These are phyloP conservation scores for Seiridium cupressi DNA, from an alignment of 2,329 filamentous ascomycete genomes.

Conservation along the genomic window DNA sequence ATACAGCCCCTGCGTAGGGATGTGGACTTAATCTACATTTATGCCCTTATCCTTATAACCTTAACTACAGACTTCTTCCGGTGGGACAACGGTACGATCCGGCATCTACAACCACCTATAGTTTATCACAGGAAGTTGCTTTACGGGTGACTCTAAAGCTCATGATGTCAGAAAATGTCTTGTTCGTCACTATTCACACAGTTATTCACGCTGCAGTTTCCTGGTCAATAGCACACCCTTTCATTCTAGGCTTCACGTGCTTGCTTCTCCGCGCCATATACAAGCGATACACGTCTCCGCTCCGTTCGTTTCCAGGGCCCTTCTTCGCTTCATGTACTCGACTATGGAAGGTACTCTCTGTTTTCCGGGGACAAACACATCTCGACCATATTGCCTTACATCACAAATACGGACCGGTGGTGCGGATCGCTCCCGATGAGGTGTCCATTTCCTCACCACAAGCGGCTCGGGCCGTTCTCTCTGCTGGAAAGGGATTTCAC, in stretches of 20 bases:
- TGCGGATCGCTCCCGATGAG: conserved; percentile 48
- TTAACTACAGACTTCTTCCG: no score
- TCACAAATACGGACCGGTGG: conserved; percentile 43
- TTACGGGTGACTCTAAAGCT: no score
- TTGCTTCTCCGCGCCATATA: conserved; percentile 26
- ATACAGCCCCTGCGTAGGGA: no score
- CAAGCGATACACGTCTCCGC: conserved; percentile 30
- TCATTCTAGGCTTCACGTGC: conserved; percentile 24
- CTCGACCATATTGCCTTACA: conserved; percentile 43
- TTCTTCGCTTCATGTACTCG: conserved; percentile 29
- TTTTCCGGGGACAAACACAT: conserved; percentile 36
- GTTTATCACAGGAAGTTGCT: no score
- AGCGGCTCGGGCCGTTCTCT: conserved; percentile 42
- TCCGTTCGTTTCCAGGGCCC: conserved; percentile 26
- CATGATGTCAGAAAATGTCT: neutral
- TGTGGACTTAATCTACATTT: no score
- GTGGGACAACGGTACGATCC: no score
- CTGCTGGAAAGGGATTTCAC: conserved; percentile 49
- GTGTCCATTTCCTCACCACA: conserved; percentile 45
- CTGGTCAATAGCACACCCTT: conserved; percentile 29
- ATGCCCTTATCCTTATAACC: no score
- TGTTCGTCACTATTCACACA: conserved; percentile 18
- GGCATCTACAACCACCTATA: no score
- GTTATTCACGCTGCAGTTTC: conserved; percentile 25
- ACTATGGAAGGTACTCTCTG: conserved; percentile 40